Percentiles rank a stretch among this genome's conserved stretches.
These are phyloP conservation scores for Nicotiana knightiana DNA, from an alignment of 257 asterid species.

Conservation along the genomic window DNA sequence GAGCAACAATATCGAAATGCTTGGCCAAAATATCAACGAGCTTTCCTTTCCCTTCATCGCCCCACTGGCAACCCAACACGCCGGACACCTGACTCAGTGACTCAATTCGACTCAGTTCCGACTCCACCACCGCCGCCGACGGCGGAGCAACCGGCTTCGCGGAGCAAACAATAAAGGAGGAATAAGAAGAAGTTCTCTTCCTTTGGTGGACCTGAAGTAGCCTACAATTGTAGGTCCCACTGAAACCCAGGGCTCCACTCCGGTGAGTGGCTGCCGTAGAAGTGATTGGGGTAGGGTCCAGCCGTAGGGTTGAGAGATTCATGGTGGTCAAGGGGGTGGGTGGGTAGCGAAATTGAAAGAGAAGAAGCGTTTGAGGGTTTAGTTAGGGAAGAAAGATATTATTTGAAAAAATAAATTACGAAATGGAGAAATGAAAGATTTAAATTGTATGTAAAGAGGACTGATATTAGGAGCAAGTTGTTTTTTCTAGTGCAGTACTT, in stretches of 20 bases:
- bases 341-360: neutral
- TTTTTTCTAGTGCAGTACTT: no score
- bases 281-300: constrained; percentile 25
- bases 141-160: constrained; percentile 20
- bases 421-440: no score
- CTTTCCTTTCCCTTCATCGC: constrained; percentile 98
- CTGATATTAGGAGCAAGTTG: no score
- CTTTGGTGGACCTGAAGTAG: constrained; percentile 1
- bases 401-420: no score
- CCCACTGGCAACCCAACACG: constrained; percentile 95
- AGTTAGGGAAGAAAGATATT: neutral
- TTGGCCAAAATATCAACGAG: constrained; percentile 86
- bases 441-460: no score
- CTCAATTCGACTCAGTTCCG: constrained; percentile 44
- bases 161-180: constrained; percentile 23
- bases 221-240: constrained; percentile 15
- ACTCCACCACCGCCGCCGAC: constrained; percentile 18
- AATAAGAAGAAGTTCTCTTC: constrained; percentile 17
- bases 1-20: constrained; percentile 90
- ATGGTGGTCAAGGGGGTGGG: constrained; percentile 25
- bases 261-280: constrained; percentile 8
- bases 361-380: constrained; percentile 12
- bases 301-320: constrained; percentile 33
- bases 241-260: constrained; percentile 10
- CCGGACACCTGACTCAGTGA: constrained; percentile 94